Percentiles rank a stretch among this genome's conserved stretches.
These are phyloP conservation scores for Platanthera zijinensis DNA, from an alignment of 106 monocot genomes.

Conservation along the genomic window DNA sequence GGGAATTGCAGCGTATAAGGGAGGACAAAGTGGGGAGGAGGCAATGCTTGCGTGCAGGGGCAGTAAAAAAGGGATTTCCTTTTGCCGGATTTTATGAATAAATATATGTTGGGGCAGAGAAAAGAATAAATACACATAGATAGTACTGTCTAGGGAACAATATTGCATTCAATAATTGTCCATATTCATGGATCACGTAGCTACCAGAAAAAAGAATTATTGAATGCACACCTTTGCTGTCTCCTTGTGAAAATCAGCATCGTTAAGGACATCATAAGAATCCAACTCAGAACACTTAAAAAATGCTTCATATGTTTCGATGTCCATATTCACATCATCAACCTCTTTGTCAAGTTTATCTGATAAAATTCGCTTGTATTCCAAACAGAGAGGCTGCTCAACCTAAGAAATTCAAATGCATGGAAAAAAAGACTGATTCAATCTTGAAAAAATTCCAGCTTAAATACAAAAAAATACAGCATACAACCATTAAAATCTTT, in stretches of 20 bases:
- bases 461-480: neutral
- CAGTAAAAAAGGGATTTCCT: too few species aligned
- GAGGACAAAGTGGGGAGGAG: too few species aligned
- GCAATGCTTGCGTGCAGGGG: too few species aligned
- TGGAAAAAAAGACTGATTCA: neutral
- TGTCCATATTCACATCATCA: conserved; percentile 89
- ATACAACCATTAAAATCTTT: neutral
- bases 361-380: conserved; percentile 85
- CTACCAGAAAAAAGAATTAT: neutral
- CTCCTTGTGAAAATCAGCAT: conserved; percentile 75
- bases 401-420: conserved; percentile 33
- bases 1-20: too few species aligned
- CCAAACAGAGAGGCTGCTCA: conserved; percentile 92
- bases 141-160: too few species aligned
- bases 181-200: neutral
- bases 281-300: conserved; percentile 58
- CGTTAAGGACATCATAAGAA: conserved; percentile 53
- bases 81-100: too few species aligned
- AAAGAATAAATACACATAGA: too few species aligned
- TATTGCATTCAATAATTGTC: too few species aligned
- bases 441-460: neutral
- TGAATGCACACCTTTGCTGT: conserved; percentile 61
- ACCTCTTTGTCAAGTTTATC: conserved; percentile 91
- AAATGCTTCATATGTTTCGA: conserved; percentile 83
- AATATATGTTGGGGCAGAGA: too few species aligned